A percentile compares a stretch with the other conserved stretches of the same genome.
Evolutionary conservation across 2,329 filamentous ascomycete genomes (phyloP).

Genomic region (Coniochaeta sp.): DNA sequence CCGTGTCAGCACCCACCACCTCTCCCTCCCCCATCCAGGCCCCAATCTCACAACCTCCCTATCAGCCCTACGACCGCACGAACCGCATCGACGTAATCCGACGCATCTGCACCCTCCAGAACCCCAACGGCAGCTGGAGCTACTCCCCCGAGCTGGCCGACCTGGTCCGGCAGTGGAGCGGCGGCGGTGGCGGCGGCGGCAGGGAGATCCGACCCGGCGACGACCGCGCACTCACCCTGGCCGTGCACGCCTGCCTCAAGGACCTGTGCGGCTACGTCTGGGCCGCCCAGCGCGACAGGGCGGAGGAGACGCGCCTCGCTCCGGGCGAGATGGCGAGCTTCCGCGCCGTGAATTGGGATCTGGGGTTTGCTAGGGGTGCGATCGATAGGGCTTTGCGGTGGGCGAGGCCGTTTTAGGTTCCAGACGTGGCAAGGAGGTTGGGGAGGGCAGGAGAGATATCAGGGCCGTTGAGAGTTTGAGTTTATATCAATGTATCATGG

Average conservation of each 20-base stretch:
- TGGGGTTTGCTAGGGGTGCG: slow-evolving; percentile 8
- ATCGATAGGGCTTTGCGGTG: slow-evolving; percentile 7
- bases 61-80: not conserved
- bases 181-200: not conserved
- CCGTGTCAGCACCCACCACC: not conserved
- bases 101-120: slow-evolving; percentile 10
- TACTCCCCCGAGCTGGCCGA: slow-evolving; percentile 8
- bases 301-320: slow-evolving; percentile 7
- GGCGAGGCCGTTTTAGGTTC: slow-evolving; percentile 1
- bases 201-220: not conserved
- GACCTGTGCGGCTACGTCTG: slow-evolving; percentile 12
- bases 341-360: slow-evolving; percentile 12
- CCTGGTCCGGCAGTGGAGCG: slow-evolving; percentile 9
- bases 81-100: slow-evolving; percentile 13
- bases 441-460: not conserved
- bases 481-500: no score
- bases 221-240: slow-evolving; percentile 9
- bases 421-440: not conserved
- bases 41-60: not conserved
- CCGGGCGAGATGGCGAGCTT: slow-evolving; percentile 9
- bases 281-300: slow-evolving; percentile 10
- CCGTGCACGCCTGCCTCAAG: slow-evolving; percentile 8
- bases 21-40: not conserved
- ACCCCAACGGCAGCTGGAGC: slow-evolving; percentile 11
- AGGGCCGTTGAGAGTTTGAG: not conserved